These are phyloP conservation scores for Margaritispora aquatica DNA, from an alignment of 495 filamentous ascomycete species.

Conservation along the genomic window DNA sequence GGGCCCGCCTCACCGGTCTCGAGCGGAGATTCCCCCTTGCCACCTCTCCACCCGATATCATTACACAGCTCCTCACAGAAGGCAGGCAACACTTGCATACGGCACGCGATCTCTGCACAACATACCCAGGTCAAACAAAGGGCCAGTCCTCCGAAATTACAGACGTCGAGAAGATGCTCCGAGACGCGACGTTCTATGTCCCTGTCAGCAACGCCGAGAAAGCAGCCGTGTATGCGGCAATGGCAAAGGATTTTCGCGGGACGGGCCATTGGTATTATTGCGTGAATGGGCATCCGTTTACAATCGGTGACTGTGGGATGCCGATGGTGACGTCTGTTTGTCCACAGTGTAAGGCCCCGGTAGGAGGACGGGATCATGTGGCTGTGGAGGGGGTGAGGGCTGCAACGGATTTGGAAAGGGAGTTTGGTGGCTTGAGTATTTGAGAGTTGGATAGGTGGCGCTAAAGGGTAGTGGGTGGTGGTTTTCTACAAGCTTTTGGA, in stretches of 20 bases:
- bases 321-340: slow-evolving; percentile 57
- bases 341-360: slow-evolving; percentile 54
- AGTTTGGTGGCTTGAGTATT: slow-evolving; percentile 30
- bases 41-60: no score
- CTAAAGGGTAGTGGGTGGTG: no score
- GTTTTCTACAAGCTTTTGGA: no score
- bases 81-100: slow-evolving; percentile 11
- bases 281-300: slow-evolving; percentile 63
- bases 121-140: slow-evolving; percentile 16
- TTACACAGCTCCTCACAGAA: slow-evolving; percentile 10
- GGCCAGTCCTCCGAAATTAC: slow-evolving; percentile 28
- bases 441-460: no score
- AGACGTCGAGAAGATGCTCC: slow-evolving; percentile 31
- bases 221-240: slow-evolving; percentile 35
- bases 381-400: slow-evolving; percentile 42
- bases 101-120: slow-evolving; percentile 11
- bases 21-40: no score
- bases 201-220: slow-evolving; percentile 41
- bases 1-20: slow-evolving; percentile 30
- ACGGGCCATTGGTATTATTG: slow-evolving; percentile 64
- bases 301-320: slow-evolving; percentile 67
- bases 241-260: slow-evolving; percentile 36
- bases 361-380: slow-evolving; percentile 55
- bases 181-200: slow-evolving; percentile 33
- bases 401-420: slow-evolving; percentile 43